These are phyloP conservation scores for Coniochaeta sp. DNA, from an alignment of 2,329 filamentous ascomycete species.

Conservation along the genomic window DNA sequence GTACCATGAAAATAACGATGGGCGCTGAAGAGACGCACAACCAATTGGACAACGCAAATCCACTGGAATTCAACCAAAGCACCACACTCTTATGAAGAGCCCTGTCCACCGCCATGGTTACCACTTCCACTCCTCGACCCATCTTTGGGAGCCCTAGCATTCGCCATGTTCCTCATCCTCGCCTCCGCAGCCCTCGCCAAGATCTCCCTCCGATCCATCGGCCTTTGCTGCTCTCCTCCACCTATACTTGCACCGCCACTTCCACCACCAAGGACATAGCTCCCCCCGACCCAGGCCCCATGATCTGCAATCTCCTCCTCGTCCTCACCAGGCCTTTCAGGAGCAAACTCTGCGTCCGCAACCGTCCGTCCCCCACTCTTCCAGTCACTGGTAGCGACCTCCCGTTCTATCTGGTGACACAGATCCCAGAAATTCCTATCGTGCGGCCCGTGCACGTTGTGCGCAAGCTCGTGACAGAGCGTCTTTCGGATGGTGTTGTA, in stretches of 20 bases:
- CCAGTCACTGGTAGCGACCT: conserved; percentile 78
- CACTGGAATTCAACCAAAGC: background rate
- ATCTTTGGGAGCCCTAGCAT: background rate
- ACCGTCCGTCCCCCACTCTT: conserved; percentile 59
- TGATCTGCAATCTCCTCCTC: conserved; percentile 13
- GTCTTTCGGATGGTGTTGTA: conserved; percentile 89
- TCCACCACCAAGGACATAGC: conserved; percentile 14
- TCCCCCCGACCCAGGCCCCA: conserved; percentile 15
- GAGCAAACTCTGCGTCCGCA: conserved; percentile 33
- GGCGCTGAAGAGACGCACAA: too few relatives aligned
- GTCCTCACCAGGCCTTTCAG: conserved; percentile 1
- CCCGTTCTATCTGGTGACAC: conserved; percentile 77
- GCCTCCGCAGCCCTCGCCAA: conserved; percentile 14
- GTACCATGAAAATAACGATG: too few relatives aligned
- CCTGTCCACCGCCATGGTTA: background rate
- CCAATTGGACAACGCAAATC: background rate
- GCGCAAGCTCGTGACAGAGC: conserved; percentile 88
- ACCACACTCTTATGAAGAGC: background rate
- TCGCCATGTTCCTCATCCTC: conserved; percentile 8
- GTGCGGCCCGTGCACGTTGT: conserved; percentile 82
- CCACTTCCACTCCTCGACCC: background rate
- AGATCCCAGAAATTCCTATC: conserved; percentile 86
- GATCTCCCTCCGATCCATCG: conserved; percentile 13
- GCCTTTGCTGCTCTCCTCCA: background rate
- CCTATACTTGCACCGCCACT: conserved; percentile 1